A percentile compares a stretch with the other conserved stretches of the same genome.
phyloP scores from a whole-genome alignment of 192 early-diverging fungal genomes.

The Umbelopsis vinacea region DNA sequence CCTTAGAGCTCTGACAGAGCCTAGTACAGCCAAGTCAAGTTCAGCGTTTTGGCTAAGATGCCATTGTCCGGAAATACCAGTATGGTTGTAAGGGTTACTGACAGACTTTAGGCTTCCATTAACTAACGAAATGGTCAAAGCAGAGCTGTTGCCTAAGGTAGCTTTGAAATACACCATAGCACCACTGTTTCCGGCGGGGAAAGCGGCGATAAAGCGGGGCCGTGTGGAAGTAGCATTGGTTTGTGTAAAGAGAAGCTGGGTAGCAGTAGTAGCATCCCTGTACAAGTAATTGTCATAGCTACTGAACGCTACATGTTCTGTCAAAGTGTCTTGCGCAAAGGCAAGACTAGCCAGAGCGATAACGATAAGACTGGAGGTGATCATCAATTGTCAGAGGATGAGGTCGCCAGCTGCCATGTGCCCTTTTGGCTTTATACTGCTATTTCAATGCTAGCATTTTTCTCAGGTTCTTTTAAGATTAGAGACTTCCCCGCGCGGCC shows the following conservation, averaged over 20 bases:
- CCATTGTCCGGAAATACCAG: conserved; percentile 2
- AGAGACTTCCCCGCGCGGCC: neutral
- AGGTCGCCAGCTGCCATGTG: neutral
- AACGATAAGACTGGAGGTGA: neutral
- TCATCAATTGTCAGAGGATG: neutral
- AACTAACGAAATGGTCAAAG: neutral
- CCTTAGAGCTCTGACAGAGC: conserved; percentile 5
- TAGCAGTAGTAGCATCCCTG: neutral
- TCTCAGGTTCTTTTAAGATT: neutral
- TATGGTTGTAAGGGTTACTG: neutral
- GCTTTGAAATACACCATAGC: conserved; percentile 20
- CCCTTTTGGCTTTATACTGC: neutral
- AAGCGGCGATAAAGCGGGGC: conserved; percentile 14
- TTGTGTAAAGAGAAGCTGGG: conserved; percentile 1
- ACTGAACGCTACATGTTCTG: neutral
- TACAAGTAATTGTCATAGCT: conserved; percentile 16
- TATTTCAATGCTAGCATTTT: neutral
- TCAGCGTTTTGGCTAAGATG: conserved; percentile 3
- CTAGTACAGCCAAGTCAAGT: conserved; percentile 3
- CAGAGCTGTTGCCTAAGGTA: neutral
- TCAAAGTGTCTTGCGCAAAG: neutral
- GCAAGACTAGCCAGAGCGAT: neutral
- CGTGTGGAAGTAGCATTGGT: neutral
- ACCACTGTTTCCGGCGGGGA: conserved; percentile 23
- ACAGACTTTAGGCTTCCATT: neutral